Percentiles rank a stretch among this genome's conserved stretches.
These are phyloP conservation scores for Starmerella stellata DNA, from an alignment of 805 yeast species.

Conservation along the genomic window DNA sequence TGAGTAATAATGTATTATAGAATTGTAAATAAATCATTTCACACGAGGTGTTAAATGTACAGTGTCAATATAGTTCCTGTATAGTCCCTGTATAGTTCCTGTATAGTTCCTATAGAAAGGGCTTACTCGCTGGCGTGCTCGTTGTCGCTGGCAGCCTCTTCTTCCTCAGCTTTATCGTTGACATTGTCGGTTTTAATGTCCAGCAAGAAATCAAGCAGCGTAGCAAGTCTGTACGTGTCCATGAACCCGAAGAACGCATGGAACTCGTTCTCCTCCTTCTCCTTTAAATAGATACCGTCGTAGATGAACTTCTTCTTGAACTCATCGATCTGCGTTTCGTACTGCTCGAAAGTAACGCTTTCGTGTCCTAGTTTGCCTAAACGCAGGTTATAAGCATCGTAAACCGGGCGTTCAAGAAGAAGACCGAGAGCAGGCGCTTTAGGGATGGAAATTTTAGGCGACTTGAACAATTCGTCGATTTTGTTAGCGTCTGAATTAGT, in stretches of 20 bases:
- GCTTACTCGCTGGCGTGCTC: too few relatives aligned
- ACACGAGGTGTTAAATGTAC: too few relatives aligned
- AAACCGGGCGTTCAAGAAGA: slow-evolving; percentile 77
- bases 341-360: slow-evolving; percentile 48
- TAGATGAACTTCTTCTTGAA: slow-evolving; percentile 80
- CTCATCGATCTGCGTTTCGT: slow-evolving; percentile 52
- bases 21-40: too few relatives aligned
- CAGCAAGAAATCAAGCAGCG: slow-evolving; percentile 38
- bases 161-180: slow-evolving; percentile 21
- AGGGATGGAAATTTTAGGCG: slow-evolving; percentile 68
- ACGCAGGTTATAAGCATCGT: slow-evolving; percentile 61
- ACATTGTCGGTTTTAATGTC: slow-evolving; percentile 21
- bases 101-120: too few relatives aligned
- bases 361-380: slow-evolving; percentile 62
- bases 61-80: too few relatives aligned
- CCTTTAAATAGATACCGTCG: slow-evolving; percentile 82
- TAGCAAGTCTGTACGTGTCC: slow-evolving; percentile 58
- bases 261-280: slow-evolving; percentile 68
- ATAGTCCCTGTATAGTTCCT: too few relatives aligned
- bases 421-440: slow-evolving; percentile 95
- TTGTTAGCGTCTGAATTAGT: slow-evolving; percentile 68
- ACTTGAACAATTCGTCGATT: slow-evolving; percentile 58
- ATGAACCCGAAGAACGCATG: slow-evolving; percentile 82
- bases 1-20: too few relatives aligned
- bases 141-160: slow-evolving; percentile 6